These are phyloP conservation scores for Euryodendron excelsum DNA, from an alignment of 148 eudicot genomes.

Conservation along the genomic window DNA sequence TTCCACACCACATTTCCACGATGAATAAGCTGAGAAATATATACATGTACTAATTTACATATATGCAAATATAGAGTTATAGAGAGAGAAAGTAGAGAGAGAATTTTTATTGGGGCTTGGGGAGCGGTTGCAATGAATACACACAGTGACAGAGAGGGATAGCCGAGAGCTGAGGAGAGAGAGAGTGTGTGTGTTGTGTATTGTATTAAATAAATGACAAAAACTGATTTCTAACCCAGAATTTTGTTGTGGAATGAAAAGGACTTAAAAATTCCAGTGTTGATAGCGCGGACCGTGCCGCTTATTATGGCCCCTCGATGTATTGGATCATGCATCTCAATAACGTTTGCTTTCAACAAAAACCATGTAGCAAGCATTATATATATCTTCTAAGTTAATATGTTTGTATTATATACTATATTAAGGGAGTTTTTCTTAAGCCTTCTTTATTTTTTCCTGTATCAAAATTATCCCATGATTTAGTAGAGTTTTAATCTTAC, in stretches of 20 bases:
- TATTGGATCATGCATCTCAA: neutral
- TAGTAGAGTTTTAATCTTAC: too few relatives aligned
- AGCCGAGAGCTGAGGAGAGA: neutral
- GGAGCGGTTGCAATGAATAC: too few relatives aligned
- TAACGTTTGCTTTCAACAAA: too few relatives aligned
- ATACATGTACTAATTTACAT: too few relatives aligned
- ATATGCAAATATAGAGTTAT: neutral
- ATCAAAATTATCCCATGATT: too few relatives aligned
- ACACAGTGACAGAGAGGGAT: neutral
- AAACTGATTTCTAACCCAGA: neutral
- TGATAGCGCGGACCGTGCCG: constrained; percentile 15
- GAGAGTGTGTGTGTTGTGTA: neutral
- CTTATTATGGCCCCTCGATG: neutral
- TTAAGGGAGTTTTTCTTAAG: too few relatives aligned
- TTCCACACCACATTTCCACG: constrained; percentile 3
- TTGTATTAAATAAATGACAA: neutral
- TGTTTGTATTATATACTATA: too few relatives aligned
- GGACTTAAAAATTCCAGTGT: neutral
- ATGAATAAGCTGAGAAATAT: neutral
- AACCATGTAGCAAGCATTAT: too few relatives aligned
- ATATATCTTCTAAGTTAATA: too few relatives aligned
- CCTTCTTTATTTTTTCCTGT: too few relatives aligned
- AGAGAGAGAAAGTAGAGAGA: neutral
- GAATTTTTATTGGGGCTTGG: too few relatives aligned
- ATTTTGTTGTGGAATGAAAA: neutral